A percentile compares a stretch with the other conserved stretches of the same genome.
Conservation (phyloP, 2,329 filamentous ascomycete genomes). For the Phaeosphaeriaceae sp. region DNA sequence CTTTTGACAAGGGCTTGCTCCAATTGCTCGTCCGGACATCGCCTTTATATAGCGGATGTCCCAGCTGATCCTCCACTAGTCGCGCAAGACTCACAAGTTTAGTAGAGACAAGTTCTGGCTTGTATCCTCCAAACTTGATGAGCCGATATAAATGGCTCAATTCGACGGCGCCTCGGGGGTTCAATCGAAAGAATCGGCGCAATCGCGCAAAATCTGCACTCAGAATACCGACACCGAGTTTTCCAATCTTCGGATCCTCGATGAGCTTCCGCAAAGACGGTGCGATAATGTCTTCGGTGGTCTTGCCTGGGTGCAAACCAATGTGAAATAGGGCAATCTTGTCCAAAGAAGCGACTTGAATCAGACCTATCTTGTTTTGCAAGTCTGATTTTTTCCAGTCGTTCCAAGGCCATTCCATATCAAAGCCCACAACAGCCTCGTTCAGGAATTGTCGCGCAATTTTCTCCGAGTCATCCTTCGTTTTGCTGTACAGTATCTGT, state of each 20-base stretch:
- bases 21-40: slow-evolving; percentile 78
- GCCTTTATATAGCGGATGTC: slow-evolving; percentile 81
- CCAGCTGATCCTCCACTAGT: slow-evolving; percentile 74
- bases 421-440: slow-evolving; percentile 81
- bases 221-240: slow-evolving; percentile 78
- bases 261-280: slow-evolving; percentile 75
- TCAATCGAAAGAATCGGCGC: slow-evolving; percentile 68
- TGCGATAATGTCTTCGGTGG: slow-evolving; percentile 65
- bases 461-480: slow-evolving; percentile 69
- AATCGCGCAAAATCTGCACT: slow-evolving; percentile 69
- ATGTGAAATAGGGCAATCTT: slow-evolving; percentile 84
- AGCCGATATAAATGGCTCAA: slow-evolving; percentile 82
- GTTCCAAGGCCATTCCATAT: slow-evolving; percentile 79
- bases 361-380: slow-evolving; percentile 76
- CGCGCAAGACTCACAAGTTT: slow-evolving; percentile 69
- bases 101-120: slow-evolving; percentile 47
- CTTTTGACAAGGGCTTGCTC: slow-evolving; percentile 65
- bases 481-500: slow-evolving; percentile 79
- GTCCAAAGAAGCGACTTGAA: slow-evolving; percentile 80
- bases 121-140: slow-evolving; percentile 68
- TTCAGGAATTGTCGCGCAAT: slow-evolving; percentile 70
- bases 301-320: slow-evolving; percentile 60
- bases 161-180: slow-evolving; percentile 75
- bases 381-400: slow-evolving; percentile 57
- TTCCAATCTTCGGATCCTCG: slow-evolving; percentile 72